Conservation (phyloP, 306 rosid species). For the Quillaja saponaria region DNA sequence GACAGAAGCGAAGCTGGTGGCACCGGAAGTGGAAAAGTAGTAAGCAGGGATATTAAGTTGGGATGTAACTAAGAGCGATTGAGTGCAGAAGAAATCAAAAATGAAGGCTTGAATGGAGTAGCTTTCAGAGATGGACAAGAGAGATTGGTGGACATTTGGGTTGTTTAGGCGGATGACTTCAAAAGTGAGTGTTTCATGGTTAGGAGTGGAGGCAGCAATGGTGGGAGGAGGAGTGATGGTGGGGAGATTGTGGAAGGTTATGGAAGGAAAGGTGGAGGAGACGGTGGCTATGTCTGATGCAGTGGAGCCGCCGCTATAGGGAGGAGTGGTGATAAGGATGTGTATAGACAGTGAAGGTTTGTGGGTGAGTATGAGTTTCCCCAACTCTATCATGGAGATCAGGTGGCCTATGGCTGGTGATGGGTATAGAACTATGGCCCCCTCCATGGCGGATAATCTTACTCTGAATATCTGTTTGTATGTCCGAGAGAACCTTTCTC, state of each 20-base stretch:
- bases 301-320: slow-evolving; percentile 34
- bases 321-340: slow-evolving; percentile 42
- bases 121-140: slow-evolving; percentile 17
- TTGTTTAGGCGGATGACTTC: slow-evolving; percentile 34
- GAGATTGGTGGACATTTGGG: slow-evolving; percentile 16
- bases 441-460: slow-evolving; percentile 29
- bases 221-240: slow-evolving; percentile 23
- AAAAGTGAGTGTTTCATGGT: slow-evolving; percentile 33
- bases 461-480: too few species aligned
- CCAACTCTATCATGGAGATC: slow-evolving; percentile 42
- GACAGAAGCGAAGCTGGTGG: slow-evolving; percentile 5
- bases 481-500: too few species aligned
- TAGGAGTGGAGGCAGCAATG: background rate
- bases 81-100: slow-evolving; percentile 42
- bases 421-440: slow-evolving; percentile 46
- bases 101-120: slow-evolving; percentile 37
- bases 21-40: slow-evolving; percentile 41
- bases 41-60: slow-evolving; percentile 38
- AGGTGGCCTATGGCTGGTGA: slow-evolving; percentile 41
- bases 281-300: slow-evolving; percentile 33
- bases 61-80: slow-evolving; percentile 18
- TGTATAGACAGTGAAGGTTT: slow-evolving; percentile 40
- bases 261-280: slow-evolving; percentile 32
- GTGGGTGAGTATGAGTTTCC: slow-evolving; percentile 32
- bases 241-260: slow-evolving; percentile 41